Evolutionary conservation across 2,329 filamentous ascomycete genomes (phyloP).

Genomic region (Triangularia verruculosa): DNA sequence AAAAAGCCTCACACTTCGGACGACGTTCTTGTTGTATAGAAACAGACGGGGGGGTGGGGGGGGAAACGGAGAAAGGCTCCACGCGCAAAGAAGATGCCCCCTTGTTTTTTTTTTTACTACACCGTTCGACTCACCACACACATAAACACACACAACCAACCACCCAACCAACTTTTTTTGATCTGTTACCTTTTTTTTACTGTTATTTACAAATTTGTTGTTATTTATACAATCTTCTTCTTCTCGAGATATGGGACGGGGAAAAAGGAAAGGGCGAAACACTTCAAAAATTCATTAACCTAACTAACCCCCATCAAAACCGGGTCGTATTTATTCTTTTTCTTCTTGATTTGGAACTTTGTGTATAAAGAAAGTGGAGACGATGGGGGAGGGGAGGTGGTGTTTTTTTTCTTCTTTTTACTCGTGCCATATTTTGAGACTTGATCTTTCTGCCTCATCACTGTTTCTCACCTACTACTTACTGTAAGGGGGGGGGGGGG

Average conservation of each 20-base stretch:
- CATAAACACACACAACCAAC: not conserved
- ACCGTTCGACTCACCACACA: not conserved
- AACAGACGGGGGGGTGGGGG: not conserved
- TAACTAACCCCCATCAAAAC: not conserved
- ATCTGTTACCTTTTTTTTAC: conserved; percentile 16
- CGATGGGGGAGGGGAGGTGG: not conserved
- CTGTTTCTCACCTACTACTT: not conserved
- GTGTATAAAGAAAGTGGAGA: not conserved
- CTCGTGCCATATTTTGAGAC: not conserved
- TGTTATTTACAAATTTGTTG: conserved; percentile 3
- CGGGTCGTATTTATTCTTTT: not conserved
- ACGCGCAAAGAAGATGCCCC: not conserved
- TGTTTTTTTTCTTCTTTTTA: not conserved
- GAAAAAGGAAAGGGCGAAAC: not conserved
- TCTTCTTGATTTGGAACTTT: not conserved
- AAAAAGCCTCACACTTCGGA: not conserved
- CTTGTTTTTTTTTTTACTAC: too few species aligned
- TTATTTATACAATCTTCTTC: not conserved
- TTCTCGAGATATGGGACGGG: not conserved
- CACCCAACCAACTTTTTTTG: conserved; percentile 22
- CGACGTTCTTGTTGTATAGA: not conserved
- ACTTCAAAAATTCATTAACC: too few species aligned
- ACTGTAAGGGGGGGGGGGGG: not conserved
- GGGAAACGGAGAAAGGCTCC: not conserved
- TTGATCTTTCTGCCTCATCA: not conserved